Conservation (phyloP, 352 stramenopile species). For the Phytophthora pisi region DNA sequence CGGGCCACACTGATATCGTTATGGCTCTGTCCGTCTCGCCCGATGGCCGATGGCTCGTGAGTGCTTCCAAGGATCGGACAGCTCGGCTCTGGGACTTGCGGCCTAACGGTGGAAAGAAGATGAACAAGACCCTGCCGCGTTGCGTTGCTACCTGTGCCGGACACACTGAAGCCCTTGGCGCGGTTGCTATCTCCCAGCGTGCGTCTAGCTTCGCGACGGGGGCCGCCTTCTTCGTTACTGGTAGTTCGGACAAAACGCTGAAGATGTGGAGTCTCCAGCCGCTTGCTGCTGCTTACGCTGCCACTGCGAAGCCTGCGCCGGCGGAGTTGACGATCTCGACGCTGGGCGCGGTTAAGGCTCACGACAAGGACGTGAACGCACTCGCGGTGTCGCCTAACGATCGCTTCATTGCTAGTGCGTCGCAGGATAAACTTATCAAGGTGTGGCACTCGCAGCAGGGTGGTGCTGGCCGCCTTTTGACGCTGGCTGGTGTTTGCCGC, state of each 20-base stretch:
- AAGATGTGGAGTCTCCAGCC: slow-evolving; percentile 96
- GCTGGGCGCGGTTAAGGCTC: slow-evolving; percentile 80
- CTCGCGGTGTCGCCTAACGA: slow-evolving; percentile 97
- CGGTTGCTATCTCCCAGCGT: slow-evolving; percentile 93
- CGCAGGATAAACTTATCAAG: slow-evolving; percentile 98
- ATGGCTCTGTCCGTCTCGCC: slow-evolving; percentile 94
- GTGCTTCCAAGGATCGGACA: slow-evolving; percentile 95
- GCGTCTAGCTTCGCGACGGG: slow-evolving; percentile 68
- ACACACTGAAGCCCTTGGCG: slow-evolving; percentile 95
- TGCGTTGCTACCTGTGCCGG: slow-evolving; percentile 92
- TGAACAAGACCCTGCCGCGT: slow-evolving; percentile 40
- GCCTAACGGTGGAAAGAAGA: slow-evolving; percentile 38
- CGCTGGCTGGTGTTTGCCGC: slow-evolving; percentile 91
- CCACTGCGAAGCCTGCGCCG: slow-evolving; percentile 37
- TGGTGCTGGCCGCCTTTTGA: slow-evolving; percentile 75
- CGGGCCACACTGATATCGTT: slow-evolving; percentile 97
- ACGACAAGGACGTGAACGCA: slow-evolving; percentile 98
- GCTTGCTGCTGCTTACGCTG: slow-evolving; percentile 52
- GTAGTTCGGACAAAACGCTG: slow-evolving; percentile 96
- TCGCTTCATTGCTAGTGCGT: slow-evolving; percentile 96
- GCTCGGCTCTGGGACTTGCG: slow-evolving; percentile 91
- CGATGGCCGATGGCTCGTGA: slow-evolving; percentile 91
- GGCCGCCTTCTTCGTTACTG: slow-evolving; percentile 95
- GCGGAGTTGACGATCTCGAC: slow-evolving; percentile 57
- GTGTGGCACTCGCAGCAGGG: slow-evolving; percentile 90